These are phyloP conservation scores for Exidia glandulosa DNA, from an alignment of 768 basidiomycete genomes.

Conservation along the genomic window DNA sequence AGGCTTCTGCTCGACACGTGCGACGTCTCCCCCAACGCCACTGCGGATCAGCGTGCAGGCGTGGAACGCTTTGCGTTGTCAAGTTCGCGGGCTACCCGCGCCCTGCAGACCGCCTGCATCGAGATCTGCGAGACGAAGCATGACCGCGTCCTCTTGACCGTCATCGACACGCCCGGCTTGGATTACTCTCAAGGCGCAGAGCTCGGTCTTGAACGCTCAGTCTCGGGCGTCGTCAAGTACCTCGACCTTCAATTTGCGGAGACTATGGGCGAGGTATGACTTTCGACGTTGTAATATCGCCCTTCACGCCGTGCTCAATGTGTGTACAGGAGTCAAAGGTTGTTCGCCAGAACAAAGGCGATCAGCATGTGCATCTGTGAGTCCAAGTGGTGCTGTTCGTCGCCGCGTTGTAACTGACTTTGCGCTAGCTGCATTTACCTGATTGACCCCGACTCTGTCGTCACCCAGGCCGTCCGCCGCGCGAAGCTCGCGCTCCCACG, in stretches of 20 bases:
- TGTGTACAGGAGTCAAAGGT: constrained; percentile 71
- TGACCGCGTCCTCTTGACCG: constrained; percentile 66
- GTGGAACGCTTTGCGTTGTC: constrained; percentile 54
- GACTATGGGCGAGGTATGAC: constrained; percentile 74
- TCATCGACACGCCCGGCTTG: constrained; percentile 79
- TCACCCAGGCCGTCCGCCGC: constrained; percentile 41
- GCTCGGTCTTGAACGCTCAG: constrained; percentile 68
- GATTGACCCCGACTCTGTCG: constrained; percentile 66
- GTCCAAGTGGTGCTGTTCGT: constrained; percentile 16
- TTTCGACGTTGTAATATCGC: background rate
- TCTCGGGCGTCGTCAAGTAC: constrained; percentile 62
- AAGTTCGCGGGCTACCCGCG: constrained; percentile 42
- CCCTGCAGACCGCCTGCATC: constrained; percentile 56
- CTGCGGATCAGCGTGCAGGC: constrained; percentile 55
- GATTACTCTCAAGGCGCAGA: constrained; percentile 66
- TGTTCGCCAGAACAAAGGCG: constrained; percentile 73
- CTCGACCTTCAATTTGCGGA: constrained; percentile 74
- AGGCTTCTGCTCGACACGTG: constrained; percentile 76
- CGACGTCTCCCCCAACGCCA: constrained; percentile 68
- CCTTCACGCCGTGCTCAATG: background rate
- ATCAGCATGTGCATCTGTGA: constrained; percentile 83
- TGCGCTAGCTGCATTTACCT: constrained; percentile 67
- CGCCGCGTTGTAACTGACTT: background rate
- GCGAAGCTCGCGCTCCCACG: constrained; percentile 29
- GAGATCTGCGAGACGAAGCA: constrained; percentile 66